Evolutionary conservation across 495 filamentous ascomycete species (phyloP).

Genomic region (Ascodesmis nigricans): DNA sequence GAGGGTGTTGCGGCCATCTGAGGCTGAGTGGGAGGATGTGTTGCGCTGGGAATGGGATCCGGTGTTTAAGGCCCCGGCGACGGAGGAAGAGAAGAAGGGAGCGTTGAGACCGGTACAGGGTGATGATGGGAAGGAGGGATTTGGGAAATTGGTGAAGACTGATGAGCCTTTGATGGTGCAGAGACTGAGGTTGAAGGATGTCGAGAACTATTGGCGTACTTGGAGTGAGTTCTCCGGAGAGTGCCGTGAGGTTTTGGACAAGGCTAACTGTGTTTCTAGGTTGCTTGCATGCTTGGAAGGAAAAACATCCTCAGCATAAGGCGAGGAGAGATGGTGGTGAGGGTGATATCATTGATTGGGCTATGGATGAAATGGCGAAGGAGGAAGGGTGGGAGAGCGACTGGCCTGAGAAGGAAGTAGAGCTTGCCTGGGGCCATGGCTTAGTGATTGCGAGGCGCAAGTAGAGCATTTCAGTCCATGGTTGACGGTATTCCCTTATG

Average conservation of each 20-base stretch:
- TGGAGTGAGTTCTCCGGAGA: too few species aligned
- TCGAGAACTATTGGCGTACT: constrained; percentile 35
- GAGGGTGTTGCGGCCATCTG: constrained; percentile 29
- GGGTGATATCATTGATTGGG: constrained; percentile 31
- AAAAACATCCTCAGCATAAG: constrained; percentile 26
- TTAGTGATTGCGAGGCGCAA: constrained; percentile 31
- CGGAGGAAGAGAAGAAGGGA: neutral
- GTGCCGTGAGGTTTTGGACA: too few species aligned
- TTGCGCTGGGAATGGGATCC: constrained; percentile 36
- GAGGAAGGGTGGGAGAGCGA: constrained; percentile 26
- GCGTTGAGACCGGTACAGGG: constrained; percentile 1
- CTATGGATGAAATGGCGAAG: constrained; percentile 32
- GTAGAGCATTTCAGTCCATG: too few species aligned
- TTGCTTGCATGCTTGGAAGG: constrained; percentile 34
- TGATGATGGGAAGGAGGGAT: constrained; percentile 3
- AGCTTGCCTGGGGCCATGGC: constrained; percentile 34
- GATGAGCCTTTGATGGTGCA: constrained; percentile 29
- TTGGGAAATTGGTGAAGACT: constrained; percentile 20
- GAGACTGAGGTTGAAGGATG: constrained; percentile 31
- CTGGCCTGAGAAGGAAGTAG: constrained; percentile 30
- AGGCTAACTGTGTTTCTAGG: too few species aligned
- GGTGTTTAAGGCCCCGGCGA: constrained; percentile 9
- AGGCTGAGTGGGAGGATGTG: constrained; percentile 29
- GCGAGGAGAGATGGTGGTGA: constrained; percentile 28
- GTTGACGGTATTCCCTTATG: too few species aligned